phyloP scores from a whole-genome alignment of 2,329 filamentous ascomycete genomes.

The Colletotrichum tropicicola region DNA sequence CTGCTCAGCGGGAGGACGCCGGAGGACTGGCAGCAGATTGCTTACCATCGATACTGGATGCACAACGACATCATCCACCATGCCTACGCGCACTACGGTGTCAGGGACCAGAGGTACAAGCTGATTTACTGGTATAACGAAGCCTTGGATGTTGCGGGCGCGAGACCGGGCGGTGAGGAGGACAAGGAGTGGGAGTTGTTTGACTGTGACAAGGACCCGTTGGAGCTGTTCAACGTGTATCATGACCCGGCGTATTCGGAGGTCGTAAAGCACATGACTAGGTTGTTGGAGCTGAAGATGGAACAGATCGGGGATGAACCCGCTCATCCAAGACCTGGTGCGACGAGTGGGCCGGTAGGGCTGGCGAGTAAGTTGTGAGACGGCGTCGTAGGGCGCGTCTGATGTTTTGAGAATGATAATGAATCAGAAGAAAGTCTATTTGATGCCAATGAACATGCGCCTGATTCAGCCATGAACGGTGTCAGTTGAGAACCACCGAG shows the following conservation, averaged over 20 bases:
- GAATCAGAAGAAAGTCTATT: not conserved
- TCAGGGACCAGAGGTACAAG: constrained; percentile 61
- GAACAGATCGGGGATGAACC: constrained; percentile 58
- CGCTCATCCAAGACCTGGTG: constrained; percentile 35
- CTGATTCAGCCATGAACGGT: no score
- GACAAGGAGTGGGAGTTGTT: constrained; percentile 64
- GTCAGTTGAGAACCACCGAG: no score
- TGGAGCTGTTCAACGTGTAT: constrained; percentile 60
- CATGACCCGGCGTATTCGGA: constrained; percentile 44
- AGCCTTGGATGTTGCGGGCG: constrained; percentile 53
- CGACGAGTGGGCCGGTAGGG: not conserved
- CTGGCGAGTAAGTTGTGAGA: constrained; percentile 16
- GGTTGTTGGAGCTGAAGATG: constrained; percentile 58
- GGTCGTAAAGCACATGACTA: constrained; percentile 50
- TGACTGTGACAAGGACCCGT: constrained; percentile 57
- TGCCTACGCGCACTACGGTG: constrained; percentile 60
- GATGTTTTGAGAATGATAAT: not conserved
- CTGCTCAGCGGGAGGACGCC: constrained; percentile 49
- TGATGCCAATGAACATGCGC: no score
- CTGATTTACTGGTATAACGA: constrained; percentile 67
- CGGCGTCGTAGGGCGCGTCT: not conserved
- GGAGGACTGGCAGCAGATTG: constrained; percentile 57
- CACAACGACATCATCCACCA: constrained; percentile 59
- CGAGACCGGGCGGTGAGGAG: constrained; percentile 48
- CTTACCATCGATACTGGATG: constrained; percentile 67